phyloP scores from a whole-genome alignment of 768 basidiomycete species.

The Trametes coccinea region DNA sequence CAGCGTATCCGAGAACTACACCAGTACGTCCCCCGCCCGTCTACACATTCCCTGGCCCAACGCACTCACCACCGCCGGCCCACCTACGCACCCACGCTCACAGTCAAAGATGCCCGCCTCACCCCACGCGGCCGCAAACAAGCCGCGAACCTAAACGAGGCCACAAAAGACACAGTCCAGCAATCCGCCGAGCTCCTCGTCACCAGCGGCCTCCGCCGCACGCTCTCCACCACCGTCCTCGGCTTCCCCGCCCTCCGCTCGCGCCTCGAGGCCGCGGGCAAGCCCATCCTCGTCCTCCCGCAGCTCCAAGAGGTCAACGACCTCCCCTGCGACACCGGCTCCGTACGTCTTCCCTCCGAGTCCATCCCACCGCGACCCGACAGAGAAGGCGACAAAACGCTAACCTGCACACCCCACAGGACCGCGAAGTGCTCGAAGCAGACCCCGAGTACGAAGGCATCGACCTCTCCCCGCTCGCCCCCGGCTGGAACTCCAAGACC shows the following conservation, averaged over 20 bases:
- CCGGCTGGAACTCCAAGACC: conserved; percentile 31
- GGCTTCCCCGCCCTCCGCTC: conserved; percentile 27
- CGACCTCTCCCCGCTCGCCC: conserved; percentile 30
- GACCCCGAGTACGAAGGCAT: conserved; percentile 32
- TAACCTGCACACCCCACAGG: conserved; percentile 5
- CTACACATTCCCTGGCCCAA: background rate
- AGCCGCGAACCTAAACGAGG: conserved; percentile 25
- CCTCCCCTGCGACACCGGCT: conserved; percentile 32
- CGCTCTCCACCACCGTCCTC: conserved; percentile 30
- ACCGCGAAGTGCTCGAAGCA: conserved; percentile 29
- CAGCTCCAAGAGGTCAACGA: conserved; percentile 34
- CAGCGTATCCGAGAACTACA: conserved; percentile 30
- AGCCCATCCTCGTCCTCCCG: conserved; percentile 28
- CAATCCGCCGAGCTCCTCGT: conserved; percentile 30
- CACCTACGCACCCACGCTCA: background rate
- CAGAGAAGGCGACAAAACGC: too few species aligned
- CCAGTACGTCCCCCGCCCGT: conserved; percentile 18
- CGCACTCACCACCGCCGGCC: background rate
- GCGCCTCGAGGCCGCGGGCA: conserved; percentile 28
- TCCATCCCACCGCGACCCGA: background rate
- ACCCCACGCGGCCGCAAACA: conserved; percentile 30
- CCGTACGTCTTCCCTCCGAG: conserved; percentile 21
- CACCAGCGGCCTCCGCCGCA: conserved; percentile 28
- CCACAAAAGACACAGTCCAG: conserved; percentile 28
- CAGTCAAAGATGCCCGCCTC: conserved; percentile 31